Conservation (phyloP, 192 early-diverging fungal species). For the Coemansia furcata region DNA sequence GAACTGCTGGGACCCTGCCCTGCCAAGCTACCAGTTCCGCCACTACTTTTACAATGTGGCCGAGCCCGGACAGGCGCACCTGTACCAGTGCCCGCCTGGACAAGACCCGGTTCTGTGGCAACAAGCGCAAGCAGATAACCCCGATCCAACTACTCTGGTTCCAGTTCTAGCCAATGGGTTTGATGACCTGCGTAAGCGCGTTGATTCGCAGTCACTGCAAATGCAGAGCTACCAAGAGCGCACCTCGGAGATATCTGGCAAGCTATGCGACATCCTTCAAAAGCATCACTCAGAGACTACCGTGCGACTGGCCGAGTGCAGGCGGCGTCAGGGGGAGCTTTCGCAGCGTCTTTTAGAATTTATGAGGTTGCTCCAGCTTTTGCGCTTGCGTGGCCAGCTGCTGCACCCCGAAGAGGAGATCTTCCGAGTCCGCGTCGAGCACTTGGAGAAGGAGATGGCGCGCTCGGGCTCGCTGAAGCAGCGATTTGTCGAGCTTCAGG, state of each 20-base stretch:
- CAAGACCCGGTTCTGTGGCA: constrained; percentile 72
- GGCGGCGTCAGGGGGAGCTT: constrained; percentile 73
- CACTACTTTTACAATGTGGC: constrained; percentile 97
- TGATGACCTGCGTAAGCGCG: constrained; percentile 84
- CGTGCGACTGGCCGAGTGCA: constrained; percentile 73
- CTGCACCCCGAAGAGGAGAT: constrained; percentile 81
- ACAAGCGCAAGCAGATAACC: constrained; percentile 83
- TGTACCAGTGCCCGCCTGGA: constrained; percentile 72
- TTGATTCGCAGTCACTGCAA: constrained; percentile 70
- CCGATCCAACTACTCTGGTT: constrained; percentile 85
- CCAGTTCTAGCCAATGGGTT: constrained; percentile 91
- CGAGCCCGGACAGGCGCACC: constrained; percentile 76
- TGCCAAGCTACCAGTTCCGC: constrained; percentile 79
- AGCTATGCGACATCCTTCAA: constrained; percentile 58
- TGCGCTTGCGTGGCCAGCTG: constrained; percentile 79
- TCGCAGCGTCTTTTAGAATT: constrained; percentile 78
- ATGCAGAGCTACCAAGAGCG: constrained; percentile 68
- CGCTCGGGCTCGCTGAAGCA: constrained; percentile 81
- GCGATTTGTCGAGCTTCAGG: constrained; percentile 79
- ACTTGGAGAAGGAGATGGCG: constrained; percentile 68
- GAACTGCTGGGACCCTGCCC: constrained; percentile 74
- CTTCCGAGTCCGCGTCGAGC: constrained; percentile 71
- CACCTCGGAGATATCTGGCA: constrained; percentile 63
- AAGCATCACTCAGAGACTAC: constrained; percentile 73
- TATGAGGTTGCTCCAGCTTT: constrained; percentile 82